Evolutionary conservation across 768 basidiomycete genomes (phyloP), one percentile per base, ranked within the genome.

Genomic region (Tulasnella calospora): DNA sequence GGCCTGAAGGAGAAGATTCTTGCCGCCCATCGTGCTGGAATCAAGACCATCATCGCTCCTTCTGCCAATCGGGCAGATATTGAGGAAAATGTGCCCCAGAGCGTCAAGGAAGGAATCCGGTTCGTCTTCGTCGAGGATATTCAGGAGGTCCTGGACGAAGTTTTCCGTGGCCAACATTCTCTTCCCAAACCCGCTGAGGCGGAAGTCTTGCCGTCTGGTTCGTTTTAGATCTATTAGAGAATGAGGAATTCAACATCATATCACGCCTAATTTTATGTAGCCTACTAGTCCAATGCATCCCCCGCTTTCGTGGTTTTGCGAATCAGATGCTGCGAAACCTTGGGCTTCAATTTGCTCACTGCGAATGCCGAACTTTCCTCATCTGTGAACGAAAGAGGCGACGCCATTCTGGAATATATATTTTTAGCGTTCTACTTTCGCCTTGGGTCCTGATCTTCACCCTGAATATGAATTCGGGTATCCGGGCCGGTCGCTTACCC

Each of bases 51-150:
- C 81, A 84, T 96, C 9, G 93, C 93, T 0, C 95, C 95, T 0
- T 91, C 89, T 36, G 96, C 93, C 2, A 97, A 97, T 84, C 90
- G 92, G 35, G 91, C 94, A 0, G 97, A 99, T 82, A 96, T 99
- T 41, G 95, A 98, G 85, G 95, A 96, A 87, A 99, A 99, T 83
- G 97, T 99, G 0, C 96, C 95, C 0, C 92, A 91, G 81, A 96
- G 95, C 82, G 96, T 98, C 81, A 98, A 98, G 88, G 91, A 90
- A 8, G 97, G 96, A 30, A 96, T 99, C 79, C 89, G 90, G 71
- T 95, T 99, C 80, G 94, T 98, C 79, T 99, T 97, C 83, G 97
- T 98, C 70, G 95, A 98, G 82, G 92, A 94, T 82, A 94, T 98
- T 77, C 88, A 88, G 81, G 94, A 99, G 85, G 96, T 98, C 5